Conservation (phyloP, 305 asterid genomes). For the Fraxinus ornus region DNA sequence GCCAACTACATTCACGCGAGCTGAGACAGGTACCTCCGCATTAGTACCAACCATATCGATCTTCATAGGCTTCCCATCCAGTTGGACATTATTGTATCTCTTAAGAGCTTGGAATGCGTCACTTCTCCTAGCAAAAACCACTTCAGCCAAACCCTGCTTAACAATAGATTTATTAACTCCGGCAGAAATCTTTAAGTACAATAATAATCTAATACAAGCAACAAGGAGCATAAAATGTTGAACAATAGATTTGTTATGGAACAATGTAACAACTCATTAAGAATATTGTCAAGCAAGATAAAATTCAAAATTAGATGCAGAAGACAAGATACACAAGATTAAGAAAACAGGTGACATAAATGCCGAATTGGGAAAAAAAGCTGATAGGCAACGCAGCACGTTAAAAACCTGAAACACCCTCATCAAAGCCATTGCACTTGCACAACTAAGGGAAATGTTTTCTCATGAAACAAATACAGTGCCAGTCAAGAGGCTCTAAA, state of each 20-base stretch:
- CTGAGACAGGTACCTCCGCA: slow-evolving; percentile 55
- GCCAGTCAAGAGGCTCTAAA: not conserved
- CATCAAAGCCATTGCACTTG: not conserved
- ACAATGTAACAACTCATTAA: not conserved
- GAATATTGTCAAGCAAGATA: slow-evolving; percentile 2
- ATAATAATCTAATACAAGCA: not conserved
- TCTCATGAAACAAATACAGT: not conserved
- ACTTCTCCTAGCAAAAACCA: slow-evolving; percentile 72
- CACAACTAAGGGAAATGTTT: not conserved
- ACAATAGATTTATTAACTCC: slow-evolving; percentile 1
- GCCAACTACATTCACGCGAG: slow-evolving; percentile 74
- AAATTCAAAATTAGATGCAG: not conserved
- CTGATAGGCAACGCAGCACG: not conserved
- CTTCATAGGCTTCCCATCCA: slow-evolving; percentile 94
- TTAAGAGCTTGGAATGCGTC: slow-evolving; percentile 84
- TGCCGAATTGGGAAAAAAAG: not conserved
- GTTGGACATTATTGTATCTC: slow-evolving; percentile 78
- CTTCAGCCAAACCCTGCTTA: slow-evolving; percentile 88
- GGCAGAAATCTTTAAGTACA: not conserved
- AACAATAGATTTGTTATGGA: not conserved
- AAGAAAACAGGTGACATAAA: not conserved
- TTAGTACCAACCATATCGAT: slow-evolving; percentile 66
- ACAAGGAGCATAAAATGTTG: not conserved
- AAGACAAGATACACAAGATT: not conserved
- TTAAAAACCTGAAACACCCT: not conserved